A percentile compares a stretch with the other conserved stretches of the same genome.
Evolutionary conservation across 495 filamentous ascomycete species (phyloP).

Genomic region (Aspergillus diversus): DNA sequence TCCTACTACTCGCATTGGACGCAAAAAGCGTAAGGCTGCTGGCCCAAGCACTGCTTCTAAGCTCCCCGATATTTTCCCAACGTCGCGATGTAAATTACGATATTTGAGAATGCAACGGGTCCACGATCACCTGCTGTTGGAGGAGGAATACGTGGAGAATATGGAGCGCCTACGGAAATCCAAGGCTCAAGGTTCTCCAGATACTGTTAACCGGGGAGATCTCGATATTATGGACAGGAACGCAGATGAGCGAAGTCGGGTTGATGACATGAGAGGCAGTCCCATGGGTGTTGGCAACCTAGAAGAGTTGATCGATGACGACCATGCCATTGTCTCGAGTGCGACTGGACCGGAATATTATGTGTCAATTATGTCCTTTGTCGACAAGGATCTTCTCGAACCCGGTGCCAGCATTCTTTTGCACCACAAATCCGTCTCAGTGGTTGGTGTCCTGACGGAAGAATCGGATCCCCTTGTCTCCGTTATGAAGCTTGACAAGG

Average conservation of each 20-base stretch:
- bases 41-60: constrained; percentile 94
- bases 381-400: constrained; percentile 98
- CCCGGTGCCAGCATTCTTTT: constrained; percentile 94
- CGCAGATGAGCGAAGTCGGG: constrained; percentile 92
- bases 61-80: constrained; percentile 89
- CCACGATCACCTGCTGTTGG: constrained; percentile 94
- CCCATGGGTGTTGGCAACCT: constrained; percentile 98
- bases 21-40: constrained; percentile 92
- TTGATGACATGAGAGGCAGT: constrained; percentile 98
- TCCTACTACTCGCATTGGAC: constrained; percentile 95
- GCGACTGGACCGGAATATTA: constrained; percentile 99
- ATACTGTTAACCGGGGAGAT: constrained; percentile 50
- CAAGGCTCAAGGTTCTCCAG: constrained; percentile 75
- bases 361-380: constrained; percentile 99
- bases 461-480: constrained; percentile 95
- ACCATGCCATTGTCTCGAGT: constrained; percentile 97
- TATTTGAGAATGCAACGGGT: constrained; percentile 98
- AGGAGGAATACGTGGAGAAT: constrained; percentile 99
- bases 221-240: constrained; percentile 65
- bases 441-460: constrained; percentile 96
- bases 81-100: constrained; percentile 94
- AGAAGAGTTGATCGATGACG: constrained; percentile 99
- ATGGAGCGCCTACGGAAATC: constrained; percentile 92
- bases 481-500: constrained; percentile 99
- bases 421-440: constrained; percentile 97